Evolutionary conservation across 148 eudicot species (phyloP), one percentile per base, ranked within the genome.

Genomic region (Rhododendron vialii): DNA sequence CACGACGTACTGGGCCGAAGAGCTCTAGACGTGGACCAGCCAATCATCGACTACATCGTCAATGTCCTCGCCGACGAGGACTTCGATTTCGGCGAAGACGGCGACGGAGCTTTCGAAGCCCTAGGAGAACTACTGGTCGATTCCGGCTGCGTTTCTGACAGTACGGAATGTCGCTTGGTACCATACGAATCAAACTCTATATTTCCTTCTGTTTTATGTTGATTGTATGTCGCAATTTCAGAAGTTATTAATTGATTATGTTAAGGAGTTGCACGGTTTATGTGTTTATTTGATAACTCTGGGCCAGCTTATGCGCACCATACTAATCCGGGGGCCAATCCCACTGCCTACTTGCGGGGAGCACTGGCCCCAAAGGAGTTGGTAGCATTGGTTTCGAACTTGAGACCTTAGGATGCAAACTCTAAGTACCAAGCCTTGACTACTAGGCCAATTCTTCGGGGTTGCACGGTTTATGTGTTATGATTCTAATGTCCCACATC

Each of bases 31-130:
- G 87, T 98, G 1, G 99, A 98, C 90, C 86, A 95, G 83, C 99
- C 98, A 6, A 98, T 98, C 57, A 86, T 95, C 69, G 96, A 94
- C 30, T 98, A 98, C 88, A 92, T 98, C 89, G 82, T 98, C 82
- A 98, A 95, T 69, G 99, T 98, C 83, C 98, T 98, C 90, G 99
- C 97, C 85, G 99, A 98, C 71, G 99, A 98, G 28, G 99, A 98
- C 84, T 98, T 98, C 88, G 99, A 98, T 91, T 95, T 98, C 90
- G 99, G 98, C 50, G 87, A 48, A 73, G 97, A 94, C 22, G 99
- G 99, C 14, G 97, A 94, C 65, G 98, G 98, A 75, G 95, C 93
- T 85, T 92, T 93, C 85, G 98, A 98, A 13, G 99, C 99, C 65
- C 88, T 98, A 38, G 98, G 99, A 3, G 98, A 98, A 78, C 97